Conservation (phyloP, 305 asterid species). For the Solanum hybrid region DNA sequence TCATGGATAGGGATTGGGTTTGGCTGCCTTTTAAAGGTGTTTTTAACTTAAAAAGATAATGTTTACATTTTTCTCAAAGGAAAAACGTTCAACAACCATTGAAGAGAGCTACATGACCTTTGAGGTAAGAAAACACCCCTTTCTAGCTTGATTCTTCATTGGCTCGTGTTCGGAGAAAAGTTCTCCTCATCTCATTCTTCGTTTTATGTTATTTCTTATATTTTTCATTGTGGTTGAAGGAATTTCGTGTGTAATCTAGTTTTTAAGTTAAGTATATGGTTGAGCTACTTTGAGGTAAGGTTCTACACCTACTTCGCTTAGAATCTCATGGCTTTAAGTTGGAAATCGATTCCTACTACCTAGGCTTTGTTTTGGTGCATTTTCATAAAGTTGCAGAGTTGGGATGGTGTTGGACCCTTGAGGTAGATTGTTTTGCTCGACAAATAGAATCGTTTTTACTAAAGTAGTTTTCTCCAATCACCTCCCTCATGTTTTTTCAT, state of each 20-base stretch:
- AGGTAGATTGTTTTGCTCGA: background rate
- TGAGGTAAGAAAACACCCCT: background rate
- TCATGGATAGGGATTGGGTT: background rate
- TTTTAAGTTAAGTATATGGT: background rate
- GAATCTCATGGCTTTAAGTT: background rate
- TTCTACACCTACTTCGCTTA: background rate
- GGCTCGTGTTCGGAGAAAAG: background rate
- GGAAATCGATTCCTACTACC: background rate
- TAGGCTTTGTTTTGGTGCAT: background rate
- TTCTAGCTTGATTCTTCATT: background rate
- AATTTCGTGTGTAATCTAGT: background rate
- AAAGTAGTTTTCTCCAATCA: background rate
- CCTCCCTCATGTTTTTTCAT: background rate
- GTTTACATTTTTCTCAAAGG: background rate
- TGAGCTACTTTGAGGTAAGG: background rate
- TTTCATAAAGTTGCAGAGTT: background rate
- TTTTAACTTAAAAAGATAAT: background rate
- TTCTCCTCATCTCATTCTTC: background rate
- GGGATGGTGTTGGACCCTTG: background rate
- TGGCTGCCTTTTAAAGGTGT: background rate
- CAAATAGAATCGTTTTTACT: background rate
- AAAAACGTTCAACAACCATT: background rate
- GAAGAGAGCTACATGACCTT: background rate
- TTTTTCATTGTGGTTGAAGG: background rate
- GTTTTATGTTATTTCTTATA: background rate